Percentiles rank a stretch among this genome's conserved stretches.
Conservation (phyloP, 2,329 filamentous ascomycete species). For the Penicillium vulpinum region DNA sequence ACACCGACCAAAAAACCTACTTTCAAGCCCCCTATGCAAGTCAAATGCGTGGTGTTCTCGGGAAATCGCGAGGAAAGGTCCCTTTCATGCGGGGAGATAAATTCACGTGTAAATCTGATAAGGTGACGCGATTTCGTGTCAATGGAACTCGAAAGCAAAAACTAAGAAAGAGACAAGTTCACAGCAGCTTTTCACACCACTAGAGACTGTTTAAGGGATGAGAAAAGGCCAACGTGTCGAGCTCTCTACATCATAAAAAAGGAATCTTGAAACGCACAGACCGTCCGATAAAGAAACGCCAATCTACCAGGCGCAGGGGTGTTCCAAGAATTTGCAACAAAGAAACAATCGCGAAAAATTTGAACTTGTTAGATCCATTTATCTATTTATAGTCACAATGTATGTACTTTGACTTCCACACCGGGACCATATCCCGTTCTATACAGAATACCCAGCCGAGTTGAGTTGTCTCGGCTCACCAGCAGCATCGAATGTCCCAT, state of each 20-base stretch:
- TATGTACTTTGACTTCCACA: slow-evolving; percentile 1
- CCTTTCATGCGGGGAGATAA: not conserved
- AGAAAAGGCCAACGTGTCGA: not conserved
- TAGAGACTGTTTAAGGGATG: not conserved
- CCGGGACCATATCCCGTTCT: slow-evolving; percentile 10
- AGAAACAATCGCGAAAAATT: not conserved
- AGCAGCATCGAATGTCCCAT: slow-evolving; percentile 75
- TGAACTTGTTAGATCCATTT: too few relatives aligned
- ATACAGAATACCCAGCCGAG: slow-evolving; percentile 64
- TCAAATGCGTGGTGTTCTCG: not conserved
- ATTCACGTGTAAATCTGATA: not conserved
- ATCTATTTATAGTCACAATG: not conserved
- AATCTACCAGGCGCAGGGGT: not conserved
- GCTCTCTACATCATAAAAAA: not conserved
- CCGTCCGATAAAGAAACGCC: slow-evolving; percentile 2
- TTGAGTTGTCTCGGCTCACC: slow-evolving; percentile 73
- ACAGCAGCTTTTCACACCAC: not conserved
- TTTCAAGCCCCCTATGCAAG: too few relatives aligned
- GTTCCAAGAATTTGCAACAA: not conserved
- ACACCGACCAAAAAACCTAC: not conserved
- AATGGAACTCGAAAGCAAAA: not conserved
- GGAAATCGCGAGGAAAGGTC: not conserved
- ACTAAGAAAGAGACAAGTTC: not conserved
- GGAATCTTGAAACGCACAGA: not conserved
- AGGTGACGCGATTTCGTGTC: not conserved